Conservation (phyloP, 2,329 filamentous ascomycete species). For the Exophiala bonariae region DNA sequence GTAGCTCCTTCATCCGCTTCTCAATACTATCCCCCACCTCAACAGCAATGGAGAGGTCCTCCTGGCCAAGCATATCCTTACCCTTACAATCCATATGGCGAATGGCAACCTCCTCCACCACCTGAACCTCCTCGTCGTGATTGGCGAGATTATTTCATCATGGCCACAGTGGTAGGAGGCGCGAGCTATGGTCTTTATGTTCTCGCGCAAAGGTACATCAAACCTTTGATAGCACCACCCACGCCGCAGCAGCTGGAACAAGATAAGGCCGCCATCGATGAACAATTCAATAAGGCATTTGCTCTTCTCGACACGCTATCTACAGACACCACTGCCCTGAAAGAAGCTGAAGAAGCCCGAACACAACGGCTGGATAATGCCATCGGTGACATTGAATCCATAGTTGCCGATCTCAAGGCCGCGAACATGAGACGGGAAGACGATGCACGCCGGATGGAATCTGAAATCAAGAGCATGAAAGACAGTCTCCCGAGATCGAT, state of each 20-base stretch:
- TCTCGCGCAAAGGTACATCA: slow-evolving; percentile 89
- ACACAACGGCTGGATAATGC: slow-evolving; percentile 81
- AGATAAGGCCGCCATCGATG: slow-evolving; percentile 90
- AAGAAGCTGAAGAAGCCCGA: slow-evolving; percentile 79
- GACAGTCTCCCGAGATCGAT: slow-evolving; percentile 86
- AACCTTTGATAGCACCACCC: slow-evolving; percentile 86
- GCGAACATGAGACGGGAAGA: slow-evolving; percentile 81
- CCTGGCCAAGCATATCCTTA: slow-evolving; percentile 45
- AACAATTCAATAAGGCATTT: slow-evolving; percentile 91
- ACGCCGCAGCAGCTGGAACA: slow-evolving; percentile 91
- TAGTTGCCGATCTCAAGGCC: slow-evolving; percentile 78
- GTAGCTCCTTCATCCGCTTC: slow-evolving; percentile 45
- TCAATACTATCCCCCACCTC: slow-evolving; percentile 44
- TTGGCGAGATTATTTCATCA: slow-evolving; percentile 99
- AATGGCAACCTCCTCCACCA: slow-evolving; percentile 51
- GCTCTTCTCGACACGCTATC: slow-evolving; percentile 86
- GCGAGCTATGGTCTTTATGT: slow-evolving; percentile 86
- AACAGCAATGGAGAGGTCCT: slow-evolving; percentile 36
- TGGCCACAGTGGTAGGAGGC: slow-evolving; percentile 91
- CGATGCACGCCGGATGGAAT: slow-evolving; percentile 79
- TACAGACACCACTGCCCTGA: slow-evolving; percentile 85
- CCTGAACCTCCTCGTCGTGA: slow-evolving; percentile 73
- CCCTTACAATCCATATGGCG: slow-evolving; percentile 52
- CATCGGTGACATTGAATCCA: slow-evolving; percentile 78
- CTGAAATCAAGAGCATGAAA: slow-evolving; percentile 80